A percentile compares a stretch with the other conserved stretches of the same genome.
These are phyloP conservation scores for Coemansia sp. DNA, from an alignment of 192 early-diverging fungal genomes.

Conservation along the genomic window DNA sequence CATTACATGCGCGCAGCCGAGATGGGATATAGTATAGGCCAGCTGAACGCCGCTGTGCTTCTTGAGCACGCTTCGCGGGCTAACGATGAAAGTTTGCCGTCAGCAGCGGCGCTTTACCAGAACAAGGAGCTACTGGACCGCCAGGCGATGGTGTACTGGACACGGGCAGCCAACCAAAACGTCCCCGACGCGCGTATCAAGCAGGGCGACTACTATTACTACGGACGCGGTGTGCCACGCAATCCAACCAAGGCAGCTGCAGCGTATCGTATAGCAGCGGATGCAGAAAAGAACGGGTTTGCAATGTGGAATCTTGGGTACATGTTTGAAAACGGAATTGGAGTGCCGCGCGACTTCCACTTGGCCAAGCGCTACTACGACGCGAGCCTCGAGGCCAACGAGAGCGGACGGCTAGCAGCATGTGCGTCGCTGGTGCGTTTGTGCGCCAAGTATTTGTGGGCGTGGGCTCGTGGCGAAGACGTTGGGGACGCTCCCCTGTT, in stretches of 20 bases:
- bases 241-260: conserved; percentile 75
- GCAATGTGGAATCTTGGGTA: conserved; percentile 97
- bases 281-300: conserved; percentile 68
- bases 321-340: conserved; percentile 94
- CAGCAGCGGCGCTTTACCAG: conserved; percentile 14
- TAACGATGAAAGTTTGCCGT: not conserved
- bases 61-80: conserved; percentile 59
- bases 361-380: conserved; percentile 95
- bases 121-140: conserved; percentile 18
- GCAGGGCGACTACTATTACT: conserved; percentile 90
- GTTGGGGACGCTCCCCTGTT: conserved; percentile 54
- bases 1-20: conserved; percentile 85
- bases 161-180: conserved; percentile 89
- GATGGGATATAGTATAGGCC: conserved; percentile 82
- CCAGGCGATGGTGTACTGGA: conserved; percentile 86
- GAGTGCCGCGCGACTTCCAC: conserved; percentile 86
- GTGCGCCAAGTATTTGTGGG: conserved; percentile 64
- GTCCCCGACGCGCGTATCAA: conserved; percentile 88
- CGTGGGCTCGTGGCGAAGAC: conserved; percentile 61
- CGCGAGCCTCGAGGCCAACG: conserved; percentile 71
- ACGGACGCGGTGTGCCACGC: conserved; percentile 70
- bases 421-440: conserved; percentile 74
- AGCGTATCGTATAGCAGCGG: conserved; percentile 83
- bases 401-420: conserved; percentile 75
- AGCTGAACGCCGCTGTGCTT: conserved; percentile 88